Percentiles rank a stretch among this genome's conserved stretches.
phyloP scores from a whole-genome alignment of 352 stramenopile species.

The Phytopythium vexans region DNA sequence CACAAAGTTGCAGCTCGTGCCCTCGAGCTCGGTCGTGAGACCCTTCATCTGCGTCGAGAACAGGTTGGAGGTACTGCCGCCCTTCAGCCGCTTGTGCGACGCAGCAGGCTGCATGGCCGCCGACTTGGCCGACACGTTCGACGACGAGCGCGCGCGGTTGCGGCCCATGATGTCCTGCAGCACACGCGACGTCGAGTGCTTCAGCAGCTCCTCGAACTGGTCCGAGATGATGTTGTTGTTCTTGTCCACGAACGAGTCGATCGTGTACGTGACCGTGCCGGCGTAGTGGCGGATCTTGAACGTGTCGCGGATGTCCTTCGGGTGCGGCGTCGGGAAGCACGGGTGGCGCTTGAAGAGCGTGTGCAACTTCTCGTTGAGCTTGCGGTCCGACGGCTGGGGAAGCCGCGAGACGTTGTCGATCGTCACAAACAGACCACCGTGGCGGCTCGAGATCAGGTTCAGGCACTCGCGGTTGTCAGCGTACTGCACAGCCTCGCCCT shows the following conservation, averaged over 20 bases:
- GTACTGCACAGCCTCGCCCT: conserved; percentile 61
- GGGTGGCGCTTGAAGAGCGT: conserved; percentile 79
- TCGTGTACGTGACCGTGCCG: conserved; percentile 80
- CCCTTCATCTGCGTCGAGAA: conserved; percentile 86
- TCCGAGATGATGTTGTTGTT: conserved; percentile 91
- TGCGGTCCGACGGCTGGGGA: conserved; percentile 85
- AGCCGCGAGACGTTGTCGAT: conserved; percentile 84
- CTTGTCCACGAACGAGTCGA: conserved; percentile 87
- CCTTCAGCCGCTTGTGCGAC: conserved; percentile 54
- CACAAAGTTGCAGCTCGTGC: conserved; percentile 92
- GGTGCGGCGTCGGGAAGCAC: conserved; percentile 83
- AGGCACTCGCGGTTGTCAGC: conserved; percentile 85
- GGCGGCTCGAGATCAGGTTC: conserved; percentile 78
- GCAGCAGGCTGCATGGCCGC: conserved; percentile 22
- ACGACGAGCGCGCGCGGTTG: conserved; percentile 39
- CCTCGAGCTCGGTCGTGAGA: conserved; percentile 76
- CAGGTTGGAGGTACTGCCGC: conserved; percentile 62
- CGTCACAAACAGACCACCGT: conserved; percentile 79
- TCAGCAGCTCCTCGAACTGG: conserved; percentile 85
- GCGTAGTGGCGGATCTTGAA: conserved; percentile 87
- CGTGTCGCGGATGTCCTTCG: conserved; percentile 79
- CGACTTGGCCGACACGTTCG: conserved; percentile 45
- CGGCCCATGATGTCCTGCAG: conserved; percentile 65
- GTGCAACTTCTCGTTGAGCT: conserved; percentile 81
- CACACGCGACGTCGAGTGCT: conserved; percentile 69